Percentiles rank a stretch among this genome's conserved stretches.
phyloP scores from a whole-genome alignment of 2,329 filamentous ascomycete genomes.

The Monosporascus sp. region DNA sequence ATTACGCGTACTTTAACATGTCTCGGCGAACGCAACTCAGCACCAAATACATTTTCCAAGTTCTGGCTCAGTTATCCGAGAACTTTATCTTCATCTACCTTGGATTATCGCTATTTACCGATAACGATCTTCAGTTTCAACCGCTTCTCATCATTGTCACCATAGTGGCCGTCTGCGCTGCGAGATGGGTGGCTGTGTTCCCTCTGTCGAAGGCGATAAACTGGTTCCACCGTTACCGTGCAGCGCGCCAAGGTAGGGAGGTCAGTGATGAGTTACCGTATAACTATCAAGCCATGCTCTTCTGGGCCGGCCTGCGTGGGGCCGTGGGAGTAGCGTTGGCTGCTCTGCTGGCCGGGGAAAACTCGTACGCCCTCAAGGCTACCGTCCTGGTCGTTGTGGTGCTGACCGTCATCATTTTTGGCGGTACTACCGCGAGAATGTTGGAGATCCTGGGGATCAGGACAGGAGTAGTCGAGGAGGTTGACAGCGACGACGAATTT shows the following conservation, averaged over 20 bases:
- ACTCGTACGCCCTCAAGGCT: constrained; percentile 77
- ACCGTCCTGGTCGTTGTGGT: constrained; percentile 98
- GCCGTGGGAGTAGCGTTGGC: constrained; percentile 94
- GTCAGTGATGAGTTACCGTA: constrained; percentile 84
- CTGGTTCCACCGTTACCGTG: constrained; percentile 83
- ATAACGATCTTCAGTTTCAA: constrained; percentile 82
- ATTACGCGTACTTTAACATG: constrained; percentile 99
- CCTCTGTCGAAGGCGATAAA: constrained; percentile 87
- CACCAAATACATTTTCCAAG: constrained; percentile 95
- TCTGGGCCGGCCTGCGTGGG: constrained; percentile 93
- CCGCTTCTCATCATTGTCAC: constrained; percentile 93
- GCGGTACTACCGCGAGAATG: constrained; percentile 95
- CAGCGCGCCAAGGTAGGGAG: constrained; percentile 67
- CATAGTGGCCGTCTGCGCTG: constrained; percentile 83
- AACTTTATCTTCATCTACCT: constrained; percentile 99
- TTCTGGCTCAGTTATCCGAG: constrained; percentile 89
- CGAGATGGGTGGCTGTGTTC: constrained; percentile 91
- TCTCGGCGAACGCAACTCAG: constrained; percentile 94
- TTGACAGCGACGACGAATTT: constrained; percentile 97
- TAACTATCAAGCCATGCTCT: constrained; percentile 99
- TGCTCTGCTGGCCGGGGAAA: constrained; percentile 77
- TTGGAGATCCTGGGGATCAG: constrained; percentile 94
- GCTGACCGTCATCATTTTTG: constrained; percentile 96
- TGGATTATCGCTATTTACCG: constrained; percentile 89
- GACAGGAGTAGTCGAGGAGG: constrained; percentile 93